Conservation (phyloP, 768 basidiomycete genomes). For the Calocybe gangraenosa region DNA sequence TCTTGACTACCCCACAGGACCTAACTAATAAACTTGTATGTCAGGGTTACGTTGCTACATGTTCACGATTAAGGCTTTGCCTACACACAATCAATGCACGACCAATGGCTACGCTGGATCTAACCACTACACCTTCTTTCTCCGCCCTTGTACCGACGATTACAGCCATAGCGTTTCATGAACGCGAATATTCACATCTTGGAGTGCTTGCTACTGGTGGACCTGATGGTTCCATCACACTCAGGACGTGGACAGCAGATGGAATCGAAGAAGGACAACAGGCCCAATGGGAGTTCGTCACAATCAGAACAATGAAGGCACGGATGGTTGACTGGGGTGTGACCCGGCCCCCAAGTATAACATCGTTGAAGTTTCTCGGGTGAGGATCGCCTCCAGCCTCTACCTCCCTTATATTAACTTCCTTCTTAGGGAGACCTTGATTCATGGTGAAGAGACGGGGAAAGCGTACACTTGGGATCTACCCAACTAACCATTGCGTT, state of each 20-base stretch:
- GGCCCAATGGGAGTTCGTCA: slow-evolving; percentile 73
- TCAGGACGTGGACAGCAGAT: slow-evolving; percentile 85
- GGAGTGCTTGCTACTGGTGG: slow-evolving; percentile 82
- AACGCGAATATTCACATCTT: slow-evolving; percentile 77
- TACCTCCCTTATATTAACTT: background rate
- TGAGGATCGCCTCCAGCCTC: slow-evolving; percentile 27
- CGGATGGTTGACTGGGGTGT: slow-evolving; percentile 32
- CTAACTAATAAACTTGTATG: slow-evolving; percentile 3
- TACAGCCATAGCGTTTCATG: slow-evolving; percentile 80
- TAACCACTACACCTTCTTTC: slow-evolving; percentile 41
- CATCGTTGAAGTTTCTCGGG: slow-evolving; percentile 82
- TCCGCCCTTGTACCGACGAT: slow-evolving; percentile 50
- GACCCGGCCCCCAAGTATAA: slow-evolving; percentile 53
- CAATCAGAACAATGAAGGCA: slow-evolving; percentile 63
- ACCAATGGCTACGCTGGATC: slow-evolving; percentile 67
- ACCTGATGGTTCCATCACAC: slow-evolving; percentile 67
- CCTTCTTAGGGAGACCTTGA: slow-evolving; percentile 17
- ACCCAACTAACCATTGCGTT: slow-evolving; percentile 16
- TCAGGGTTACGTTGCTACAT: slow-evolving; percentile 86
- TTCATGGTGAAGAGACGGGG: slow-evolving; percentile 25
- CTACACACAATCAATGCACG: slow-evolving; percentile 87
- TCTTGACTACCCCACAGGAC: background rate
- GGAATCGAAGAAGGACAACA: slow-evolving; percentile 61
- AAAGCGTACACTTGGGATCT: slow-evolving; percentile 23
- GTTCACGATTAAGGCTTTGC: slow-evolving; percentile 65